phyloP scores from a whole-genome alignment of 495 filamentous ascomycete species.

The Neurospora intermedia region DNA sequence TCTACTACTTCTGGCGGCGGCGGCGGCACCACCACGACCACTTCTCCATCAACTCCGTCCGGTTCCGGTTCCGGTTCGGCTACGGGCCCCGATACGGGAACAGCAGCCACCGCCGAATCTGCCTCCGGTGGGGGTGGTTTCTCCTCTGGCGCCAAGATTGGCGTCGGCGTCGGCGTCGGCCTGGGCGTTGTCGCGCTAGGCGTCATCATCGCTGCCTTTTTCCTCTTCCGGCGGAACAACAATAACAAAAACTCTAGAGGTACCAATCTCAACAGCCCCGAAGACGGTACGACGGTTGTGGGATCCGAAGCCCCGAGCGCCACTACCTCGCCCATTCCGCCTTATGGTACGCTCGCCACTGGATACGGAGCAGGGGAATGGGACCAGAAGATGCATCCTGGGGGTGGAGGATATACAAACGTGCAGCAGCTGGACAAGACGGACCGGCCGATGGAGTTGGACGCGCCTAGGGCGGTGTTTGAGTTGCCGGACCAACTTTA shows the following conservation, averaged over 20 bases:
- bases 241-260: conserved; percentile 4
- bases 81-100: background rate
- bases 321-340: conserved; percentile 5
- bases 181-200: conserved; percentile 19
- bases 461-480: conserved; percentile 16
- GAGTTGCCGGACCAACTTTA: conserved; percentile 20
- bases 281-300: conserved; percentile 4
- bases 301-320: conserved; percentile 5
- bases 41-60: background rate
- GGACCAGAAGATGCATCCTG: conserved; percentile 7
- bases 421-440: conserved; percentile 15
- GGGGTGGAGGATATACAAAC: background rate
- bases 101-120: background rate
- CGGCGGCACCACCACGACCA: background rate
- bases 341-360: conserved; percentile 7
- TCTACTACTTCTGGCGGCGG: background rate
- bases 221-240: conserved; percentile 12
- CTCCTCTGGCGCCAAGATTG: conserved; percentile 25
- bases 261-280: background rate
- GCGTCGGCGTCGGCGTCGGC: conserved; percentile 26
- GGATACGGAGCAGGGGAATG: conserved; percentile 6
- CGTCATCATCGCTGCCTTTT: conserved; percentile 13
- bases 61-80: background rate
- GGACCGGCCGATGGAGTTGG: conserved; percentile 12
- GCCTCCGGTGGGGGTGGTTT: conserved; percentile 10